Evolutionary conservation across 176 grass and related monocot genomes (phyloP), one percentile per base, ranked within the genome.

Genomic region (Triticum timopheevii): DNA sequence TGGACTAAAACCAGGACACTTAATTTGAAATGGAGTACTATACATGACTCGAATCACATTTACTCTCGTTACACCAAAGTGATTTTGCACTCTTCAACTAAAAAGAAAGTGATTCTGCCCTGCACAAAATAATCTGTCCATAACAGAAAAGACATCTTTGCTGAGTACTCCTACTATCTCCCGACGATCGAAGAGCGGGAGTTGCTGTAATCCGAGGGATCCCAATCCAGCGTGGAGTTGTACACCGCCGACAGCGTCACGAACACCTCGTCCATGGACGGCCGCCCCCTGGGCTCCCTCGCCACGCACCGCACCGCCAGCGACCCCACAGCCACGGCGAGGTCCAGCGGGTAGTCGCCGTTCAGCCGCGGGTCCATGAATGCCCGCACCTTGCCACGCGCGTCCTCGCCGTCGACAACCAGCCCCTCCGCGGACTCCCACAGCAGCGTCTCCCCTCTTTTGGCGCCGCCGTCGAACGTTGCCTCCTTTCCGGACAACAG

Each of bases 401-500:
- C 86, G 50, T 93, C 90, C 74, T 91, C 95, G 65, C 88, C 90
- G 31, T 40, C 69, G 49, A 73, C 73, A 8, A 59, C 56, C 13
- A 79, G 81, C 49, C 23, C 70, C 69, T 61, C 85, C 59, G 90
- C 88, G 15, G 63, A 8, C 81, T 92, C 88, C 90, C 81, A 94
- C 54, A 97, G 69, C 52, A 94, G 65, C 83, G 19, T 20, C 24
- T 78, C 77, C 42, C 63, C 63, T 50, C 80, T 83, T 7, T 73
- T 50, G 20, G 9, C 76, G 49, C 66, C 89, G 68, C 23, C 86
- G 24, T 12, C 8, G 68, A 65, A 79, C 65, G 93, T 68, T 0
- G 92, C 92, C 40, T 93, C 92, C 89, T 90, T 97, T 33, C 95
- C 95, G 8, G 92, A 97, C 4, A 97, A 78, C 52, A 97, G 86